Evolutionary conservation across 176 grass and related monocot genomes (phyloP).

Genomic region (Zizania latifolia): DNA sequence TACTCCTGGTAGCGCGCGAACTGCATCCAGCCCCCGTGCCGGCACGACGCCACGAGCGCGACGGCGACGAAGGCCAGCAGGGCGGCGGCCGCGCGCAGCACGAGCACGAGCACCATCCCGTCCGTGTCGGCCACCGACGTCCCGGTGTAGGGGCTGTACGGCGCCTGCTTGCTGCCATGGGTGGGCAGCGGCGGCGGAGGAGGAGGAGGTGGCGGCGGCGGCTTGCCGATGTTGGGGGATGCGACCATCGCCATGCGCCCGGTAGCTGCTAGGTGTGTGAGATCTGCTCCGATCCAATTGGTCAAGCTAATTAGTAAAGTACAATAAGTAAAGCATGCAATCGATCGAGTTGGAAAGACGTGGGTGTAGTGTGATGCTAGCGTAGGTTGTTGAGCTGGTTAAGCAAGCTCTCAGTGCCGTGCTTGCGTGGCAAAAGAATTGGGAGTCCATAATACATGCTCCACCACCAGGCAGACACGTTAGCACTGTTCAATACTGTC

Average conservation of each 20-base stretch:
- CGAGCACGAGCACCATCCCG: slow-evolving; percentile 25
- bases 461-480: too few relatives aligned
- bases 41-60: slow-evolving; percentile 53
- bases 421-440: too few relatives aligned
- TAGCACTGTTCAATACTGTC: too few relatives aligned
- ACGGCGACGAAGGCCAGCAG: slow-evolving; percentile 45
- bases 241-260: slow-evolving; percentile 12
- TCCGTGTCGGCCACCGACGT: slow-evolving; percentile 7
- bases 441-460: too few relatives aligned
- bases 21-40: slow-evolving; percentile 75
- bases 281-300: too few relatives aligned
- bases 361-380: too few relatives aligned
- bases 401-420: too few relatives aligned
- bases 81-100: slow-evolving; percentile 42
- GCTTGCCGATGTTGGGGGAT: background rate
- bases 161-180: background rate
- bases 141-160: background rate
- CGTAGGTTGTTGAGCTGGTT: too few relatives aligned
- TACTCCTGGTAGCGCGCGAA: slow-evolving; percentile 69
- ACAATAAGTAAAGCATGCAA: too few relatives aligned
- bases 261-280: too few relatives aligned
- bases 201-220: background rate
- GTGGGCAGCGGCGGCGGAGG: background rate
- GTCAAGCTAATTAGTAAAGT: too few relatives aligned
- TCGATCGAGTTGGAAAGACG: too few relatives aligned